Percentiles rank a stretch among this genome's conserved stretches.
These are phyloP conservation scores for Salix koriyanagi DNA, from an alignment of 345 rosid species.

Conservation along the genomic window DNA sequence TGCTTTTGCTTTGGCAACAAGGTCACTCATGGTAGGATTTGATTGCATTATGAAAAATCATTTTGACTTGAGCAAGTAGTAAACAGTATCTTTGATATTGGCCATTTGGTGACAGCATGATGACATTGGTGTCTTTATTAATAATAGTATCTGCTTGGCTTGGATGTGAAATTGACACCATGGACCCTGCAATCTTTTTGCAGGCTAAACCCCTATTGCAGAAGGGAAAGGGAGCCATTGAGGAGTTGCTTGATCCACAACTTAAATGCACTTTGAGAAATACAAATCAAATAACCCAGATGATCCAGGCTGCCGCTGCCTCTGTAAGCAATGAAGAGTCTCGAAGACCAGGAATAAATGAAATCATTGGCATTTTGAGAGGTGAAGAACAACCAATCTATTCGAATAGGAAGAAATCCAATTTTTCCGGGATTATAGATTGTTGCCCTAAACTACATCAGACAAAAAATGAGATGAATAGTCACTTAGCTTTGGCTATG, in stretches of 20 bases:
- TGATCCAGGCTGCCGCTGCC: conserved; percentile 74
- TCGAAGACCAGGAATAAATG: conserved; percentile 55
- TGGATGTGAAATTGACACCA: neutral
- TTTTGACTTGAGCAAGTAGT: neutral
- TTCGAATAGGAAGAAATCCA: conserved; percentile 39
- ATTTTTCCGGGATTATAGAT: conserved; percentile 57
- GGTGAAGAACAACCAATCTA: conserved; percentile 47
- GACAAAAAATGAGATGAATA: conserved; percentile 70
- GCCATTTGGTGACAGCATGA: neutral
- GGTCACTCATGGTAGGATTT: neutral
- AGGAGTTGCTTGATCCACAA: conserved; percentile 67
- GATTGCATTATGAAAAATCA: neutral
- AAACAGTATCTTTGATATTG: neutral
- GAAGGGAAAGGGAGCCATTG: conserved; percentile 56
- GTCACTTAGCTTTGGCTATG: conserved; percentile 88
- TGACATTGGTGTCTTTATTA: neutral
- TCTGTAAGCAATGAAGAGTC: conserved; percentile 70
- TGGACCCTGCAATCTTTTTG: conserved; percentile 5
- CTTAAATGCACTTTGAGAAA: conserved; percentile 37
- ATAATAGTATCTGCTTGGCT: neutral
- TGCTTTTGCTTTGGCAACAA: neutral
- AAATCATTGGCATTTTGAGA: conserved; percentile 50
- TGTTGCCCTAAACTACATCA: conserved; percentile 56
- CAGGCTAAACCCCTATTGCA: conserved; percentile 79
- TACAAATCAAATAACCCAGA: conserved; percentile 41